Evolutionary conservation across 1,139 yeast genomes (phyloP).

Genomic region (Wickerhamomyces sp.): DNA sequence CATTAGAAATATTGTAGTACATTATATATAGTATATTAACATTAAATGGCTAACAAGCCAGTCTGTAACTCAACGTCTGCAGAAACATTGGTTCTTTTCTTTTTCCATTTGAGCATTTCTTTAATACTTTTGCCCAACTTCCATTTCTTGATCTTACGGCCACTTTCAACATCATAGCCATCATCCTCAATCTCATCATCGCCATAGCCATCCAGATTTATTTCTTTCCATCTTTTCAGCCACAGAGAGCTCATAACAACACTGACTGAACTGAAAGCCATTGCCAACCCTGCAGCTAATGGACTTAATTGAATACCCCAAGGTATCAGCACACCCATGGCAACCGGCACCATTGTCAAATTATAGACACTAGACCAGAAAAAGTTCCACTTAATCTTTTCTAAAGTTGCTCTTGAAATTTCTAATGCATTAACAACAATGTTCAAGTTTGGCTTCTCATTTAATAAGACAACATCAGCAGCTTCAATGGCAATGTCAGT

Average conservation of each 20-base stretch:
- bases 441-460: constrained; percentile 33
- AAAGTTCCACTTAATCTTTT: constrained; percentile 74
- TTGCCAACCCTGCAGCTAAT: constrained; percentile 87
- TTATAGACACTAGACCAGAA: constrained; percentile 87
- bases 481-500: constrained; percentile 96
- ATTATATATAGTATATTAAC: background rate
- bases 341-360: constrained; percentile 85
- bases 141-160: constrained; percentile 10
- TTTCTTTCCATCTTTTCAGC: constrained; percentile 60
- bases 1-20: background rate
- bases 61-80: constrained; percentile 19
- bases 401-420: constrained; percentile 66
- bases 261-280: constrained; percentile 90
- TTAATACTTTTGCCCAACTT: constrained; percentile 11
- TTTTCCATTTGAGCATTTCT: constrained; percentile 7
- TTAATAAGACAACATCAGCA: constrained; percentile 82
- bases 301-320: constrained; percentile 77
- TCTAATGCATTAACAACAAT: constrained; percentile 74
- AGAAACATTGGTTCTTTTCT: background rate
- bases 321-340: constrained; percentile 87
- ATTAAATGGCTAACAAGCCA: constrained; percentile 7
- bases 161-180: constrained; percentile 15
- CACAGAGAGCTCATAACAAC: constrained; percentile 79
- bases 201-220: constrained; percentile 21
- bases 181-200: constrained; percentile 5